These are phyloP conservation scores for Exophiala mesophila DNA, from an alignment of 2,329 filamentous ascomycete genomes.

Conservation along the genomic window DNA sequence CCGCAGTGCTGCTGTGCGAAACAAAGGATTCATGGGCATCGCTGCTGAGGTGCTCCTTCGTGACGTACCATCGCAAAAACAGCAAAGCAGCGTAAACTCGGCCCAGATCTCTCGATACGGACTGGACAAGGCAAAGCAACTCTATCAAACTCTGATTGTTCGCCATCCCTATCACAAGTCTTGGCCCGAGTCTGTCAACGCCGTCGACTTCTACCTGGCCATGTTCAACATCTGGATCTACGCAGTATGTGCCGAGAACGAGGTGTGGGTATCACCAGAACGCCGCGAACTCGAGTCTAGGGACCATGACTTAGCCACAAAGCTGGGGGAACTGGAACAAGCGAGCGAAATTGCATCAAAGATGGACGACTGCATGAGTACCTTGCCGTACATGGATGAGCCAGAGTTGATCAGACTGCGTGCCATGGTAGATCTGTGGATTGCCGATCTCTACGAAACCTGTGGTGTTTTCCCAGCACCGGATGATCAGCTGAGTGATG, in stretches of 20 bases:
- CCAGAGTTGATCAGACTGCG: constrained; percentile 63
- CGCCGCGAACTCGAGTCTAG: constrained; percentile 1
- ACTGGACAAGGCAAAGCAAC: constrained; percentile 57
- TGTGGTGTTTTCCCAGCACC: not conserved
- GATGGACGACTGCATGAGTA: constrained; percentile 67
- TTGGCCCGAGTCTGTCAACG: constrained; percentile 55
- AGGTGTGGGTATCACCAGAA: constrained; percentile 25
- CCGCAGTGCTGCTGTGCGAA: constrained; percentile 61
- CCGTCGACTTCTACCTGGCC: constrained; percentile 74
- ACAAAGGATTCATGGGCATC: constrained; percentile 70
- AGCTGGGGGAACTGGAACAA: constrained; percentile 44
- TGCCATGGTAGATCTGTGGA: constrained; percentile 69
- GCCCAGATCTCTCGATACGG: constrained; percentile 32
- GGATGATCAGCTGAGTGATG: constrained; percentile 1
- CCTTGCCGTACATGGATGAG: constrained; percentile 65
- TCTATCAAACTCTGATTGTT: constrained; percentile 73
- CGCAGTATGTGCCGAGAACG: constrained; percentile 51
- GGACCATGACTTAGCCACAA: constrained; percentile 16
- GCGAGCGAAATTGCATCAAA: constrained; percentile 61
- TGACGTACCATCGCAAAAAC: constrained; percentile 26
- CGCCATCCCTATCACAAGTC: constrained; percentile 67
- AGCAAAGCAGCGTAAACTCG: constrained; percentile 25
- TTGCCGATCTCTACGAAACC: constrained; percentile 57
- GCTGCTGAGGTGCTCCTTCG: constrained; percentile 80
- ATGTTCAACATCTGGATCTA: constrained; percentile 80